phyloP scores from a whole-genome alignment of 2,329 filamentous ascomycete genomes.

The Apiospora kogelbergensis region DNA sequence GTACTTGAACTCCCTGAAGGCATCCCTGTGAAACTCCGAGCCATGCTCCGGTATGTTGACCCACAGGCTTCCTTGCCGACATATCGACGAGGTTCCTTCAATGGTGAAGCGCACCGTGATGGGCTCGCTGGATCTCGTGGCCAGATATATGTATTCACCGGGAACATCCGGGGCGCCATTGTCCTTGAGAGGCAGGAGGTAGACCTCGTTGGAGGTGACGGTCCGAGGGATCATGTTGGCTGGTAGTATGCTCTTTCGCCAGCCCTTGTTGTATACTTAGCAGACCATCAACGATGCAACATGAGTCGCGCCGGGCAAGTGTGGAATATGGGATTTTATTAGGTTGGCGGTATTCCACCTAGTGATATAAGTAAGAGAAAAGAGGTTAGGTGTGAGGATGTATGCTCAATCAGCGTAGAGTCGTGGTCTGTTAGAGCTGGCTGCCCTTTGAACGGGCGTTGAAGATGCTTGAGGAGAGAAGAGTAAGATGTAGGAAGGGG shows the following conservation, averaged over 20 bases:
- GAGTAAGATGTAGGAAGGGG: neutral
- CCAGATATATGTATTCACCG: slow-evolving; percentile 88
- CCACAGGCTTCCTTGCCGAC: slow-evolving; percentile 91
- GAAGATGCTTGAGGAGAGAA: neutral
- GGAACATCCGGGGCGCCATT: slow-evolving; percentile 87
- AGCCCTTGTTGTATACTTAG: neutral
- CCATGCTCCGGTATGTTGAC: slow-evolving; percentile 87
- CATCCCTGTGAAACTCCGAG: slow-evolving; percentile 71
- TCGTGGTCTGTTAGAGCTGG: neutral
- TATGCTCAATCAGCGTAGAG: neutral
- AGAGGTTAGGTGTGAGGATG: neutral
- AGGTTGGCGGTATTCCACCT: neutral
- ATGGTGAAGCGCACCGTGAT: slow-evolving; percentile 86
- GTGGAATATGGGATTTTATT: neutral
- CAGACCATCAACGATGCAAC: neutral
- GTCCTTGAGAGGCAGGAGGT: slow-evolving; percentile 88
- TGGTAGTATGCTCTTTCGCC: neutral
- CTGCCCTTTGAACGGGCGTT: neutral
- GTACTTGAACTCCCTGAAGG: slow-evolving; percentile 88
- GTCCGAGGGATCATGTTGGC: slow-evolving; percentile 55
- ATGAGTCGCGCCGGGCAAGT: neutral
- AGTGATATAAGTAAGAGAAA: neutral
- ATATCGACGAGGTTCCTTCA: slow-evolving; percentile 94
- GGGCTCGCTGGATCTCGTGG: slow-evolving; percentile 69
- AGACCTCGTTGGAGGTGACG: slow-evolving; percentile 71